Evolutionary conservation across 1,139 yeast species (phyloP).

Genomic region (Lodderomyces beijingensis): DNA sequence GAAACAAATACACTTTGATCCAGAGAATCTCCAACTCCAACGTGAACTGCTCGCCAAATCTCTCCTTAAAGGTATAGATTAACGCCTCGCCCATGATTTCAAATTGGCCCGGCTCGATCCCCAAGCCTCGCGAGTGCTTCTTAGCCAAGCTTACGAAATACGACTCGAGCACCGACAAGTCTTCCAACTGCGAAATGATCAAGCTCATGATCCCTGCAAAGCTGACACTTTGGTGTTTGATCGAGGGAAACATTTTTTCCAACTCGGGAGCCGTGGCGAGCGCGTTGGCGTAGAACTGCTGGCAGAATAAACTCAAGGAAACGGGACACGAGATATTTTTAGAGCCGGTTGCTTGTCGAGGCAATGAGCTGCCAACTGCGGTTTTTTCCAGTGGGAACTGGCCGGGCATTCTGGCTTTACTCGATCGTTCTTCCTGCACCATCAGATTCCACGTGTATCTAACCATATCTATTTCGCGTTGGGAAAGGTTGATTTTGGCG

Average conservation of each 20-base stretch:
- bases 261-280: conserved; percentile 50
- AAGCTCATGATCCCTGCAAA: conserved; percentile 78
- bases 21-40: conserved; percentile 61
- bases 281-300: conserved; percentile 60
- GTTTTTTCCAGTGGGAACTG: conserved; percentile 3
- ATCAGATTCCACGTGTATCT: conserved; percentile 44
- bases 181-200: conserved; percentile 47
- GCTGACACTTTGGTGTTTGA: conserved; percentile 68
- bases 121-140: conserved; percentile 70
- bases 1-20: conserved; percentile 59
- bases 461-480: conserved; percentile 36
- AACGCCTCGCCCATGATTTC: conserved; percentile 79
- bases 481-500: conserved; percentile 26
- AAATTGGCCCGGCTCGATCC: conserved; percentile 68
- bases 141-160: conserved; percentile 65
- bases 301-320: conserved; percentile 52
- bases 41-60: conserved; percentile 48
- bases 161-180: conserved; percentile 46
- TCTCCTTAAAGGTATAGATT: conserved; percentile 66
- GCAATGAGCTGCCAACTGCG: conserved; percentile 3
- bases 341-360: conserved; percentile 10
- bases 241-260: conserved; percentile 58
- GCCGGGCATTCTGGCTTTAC: conserved; percentile 9
- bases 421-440: conserved; percentile 30
- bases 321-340: conserved; percentile 19